Evolutionary conservation across 2,329 filamentous ascomycete genomes (phyloP).

Genomic region (Colletotrichum sp.): DNA sequence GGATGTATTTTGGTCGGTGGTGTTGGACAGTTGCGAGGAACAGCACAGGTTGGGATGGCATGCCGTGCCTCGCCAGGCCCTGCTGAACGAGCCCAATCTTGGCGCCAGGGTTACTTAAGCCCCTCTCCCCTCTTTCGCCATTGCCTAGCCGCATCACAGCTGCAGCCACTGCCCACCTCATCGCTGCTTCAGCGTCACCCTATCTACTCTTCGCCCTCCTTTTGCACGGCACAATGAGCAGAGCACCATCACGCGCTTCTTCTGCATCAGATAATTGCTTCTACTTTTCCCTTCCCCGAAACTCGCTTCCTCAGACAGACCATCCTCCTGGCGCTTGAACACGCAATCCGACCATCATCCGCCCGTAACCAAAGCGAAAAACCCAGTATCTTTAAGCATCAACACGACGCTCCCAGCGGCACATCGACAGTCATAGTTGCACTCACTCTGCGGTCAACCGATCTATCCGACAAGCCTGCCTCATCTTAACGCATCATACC

Average conservation of each 20-base stretch:
- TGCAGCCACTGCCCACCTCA: not conserved
- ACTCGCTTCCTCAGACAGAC: not conserved
- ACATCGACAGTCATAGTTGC: not conserved
- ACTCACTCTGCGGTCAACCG: not conserved
- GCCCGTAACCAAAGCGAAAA: not conserved
- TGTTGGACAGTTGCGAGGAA: not conserved
- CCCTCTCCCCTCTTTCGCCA: conserved; percentile 13
- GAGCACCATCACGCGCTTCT: conserved; percentile 10
- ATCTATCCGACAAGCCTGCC: not conserved
- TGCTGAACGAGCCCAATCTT: not conserved
- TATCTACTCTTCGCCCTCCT: not conserved
- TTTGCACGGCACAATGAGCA: conserved; percentile 22
- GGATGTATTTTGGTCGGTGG: not conserved
- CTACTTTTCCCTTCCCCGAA: conserved; percentile 14
- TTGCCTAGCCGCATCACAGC: not conserved
- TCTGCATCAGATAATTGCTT: conserved; percentile 10
- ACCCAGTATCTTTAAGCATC: not conserved
- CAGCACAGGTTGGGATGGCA: not conserved
- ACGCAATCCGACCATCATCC: not conserved
- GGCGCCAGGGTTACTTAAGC: conserved; percentile 19
- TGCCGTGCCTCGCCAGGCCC: not conserved
- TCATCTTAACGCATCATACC: not conserved
- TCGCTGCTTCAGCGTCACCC: not conserved
- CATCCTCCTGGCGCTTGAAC: conserved; percentile 13
- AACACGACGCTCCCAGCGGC: not conserved